These are phyloP conservation scores for Blastocystis sp. DNA, from an alignment of 352 stramenopile genomes.

Conservation along the genomic window DNA sequence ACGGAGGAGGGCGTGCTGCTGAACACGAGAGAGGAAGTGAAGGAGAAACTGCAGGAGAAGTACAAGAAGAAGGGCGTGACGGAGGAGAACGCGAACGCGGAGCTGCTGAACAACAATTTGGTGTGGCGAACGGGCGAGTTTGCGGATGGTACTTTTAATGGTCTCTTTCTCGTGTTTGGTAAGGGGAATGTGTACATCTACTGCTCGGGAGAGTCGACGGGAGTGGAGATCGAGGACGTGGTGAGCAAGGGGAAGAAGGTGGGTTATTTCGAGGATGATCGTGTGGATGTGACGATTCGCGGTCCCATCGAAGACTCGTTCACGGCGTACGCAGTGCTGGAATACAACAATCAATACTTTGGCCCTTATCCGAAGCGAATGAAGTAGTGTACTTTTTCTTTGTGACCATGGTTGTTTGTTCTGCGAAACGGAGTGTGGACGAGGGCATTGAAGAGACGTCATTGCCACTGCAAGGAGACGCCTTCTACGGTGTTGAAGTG, in stretches of 20 bases:
- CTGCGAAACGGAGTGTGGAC: not conserved
- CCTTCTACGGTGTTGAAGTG: conserved; percentile 37
- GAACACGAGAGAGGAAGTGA: conserved; percentile 4
- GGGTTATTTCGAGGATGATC: conserved; percentile 35
- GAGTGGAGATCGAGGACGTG: conserved; percentile 53
- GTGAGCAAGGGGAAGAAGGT: conserved; percentile 46
- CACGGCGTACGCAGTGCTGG: conserved; percentile 49
- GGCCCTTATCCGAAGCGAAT: conserved; percentile 44
- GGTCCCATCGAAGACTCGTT: conserved; percentile 3
- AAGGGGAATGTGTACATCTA: conserved; percentile 67
- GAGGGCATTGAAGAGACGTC: not conserved
- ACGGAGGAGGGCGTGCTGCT: conserved; percentile 41
- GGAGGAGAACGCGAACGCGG: not conserved
- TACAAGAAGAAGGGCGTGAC: not conserved
- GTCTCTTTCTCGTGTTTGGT: conserved; percentile 64
- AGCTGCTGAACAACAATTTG: conserved; percentile 53
- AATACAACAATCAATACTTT: conserved; percentile 61
- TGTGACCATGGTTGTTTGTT: conserved; percentile 42
- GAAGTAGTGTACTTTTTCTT: not conserved
- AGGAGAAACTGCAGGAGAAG: conserved; percentile 27
- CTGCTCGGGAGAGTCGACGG: not conserved
- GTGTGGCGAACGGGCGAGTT: not conserved
- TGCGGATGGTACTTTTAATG: conserved; percentile 26
- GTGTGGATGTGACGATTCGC: conserved; percentile 50
- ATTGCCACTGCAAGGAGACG: not conserved